Evolutionary conservation across 2,329 filamentous ascomycete genomes (phyloP), one percentile per base, ranked within the genome.

Genomic region (Amauroascus verrucosus): DNA sequence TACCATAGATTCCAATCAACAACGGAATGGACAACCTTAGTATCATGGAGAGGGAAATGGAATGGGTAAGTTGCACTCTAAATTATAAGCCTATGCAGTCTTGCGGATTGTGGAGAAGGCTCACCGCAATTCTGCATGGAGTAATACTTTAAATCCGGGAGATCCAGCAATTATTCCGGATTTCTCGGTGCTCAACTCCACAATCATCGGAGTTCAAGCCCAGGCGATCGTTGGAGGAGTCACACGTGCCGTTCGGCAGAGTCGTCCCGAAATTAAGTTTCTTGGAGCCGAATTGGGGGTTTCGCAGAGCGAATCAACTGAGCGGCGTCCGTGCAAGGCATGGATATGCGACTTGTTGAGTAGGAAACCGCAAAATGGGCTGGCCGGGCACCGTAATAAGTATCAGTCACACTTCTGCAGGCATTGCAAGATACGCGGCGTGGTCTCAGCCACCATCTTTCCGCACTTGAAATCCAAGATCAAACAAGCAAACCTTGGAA

Each of bases 201-300:
- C 8, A 14, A n/a, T 22, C 1, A 24, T 35, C 22, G 47, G 35
- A 41, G 47, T 41, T 49, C 2, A 16, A 47, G n/a, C 33, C 28
- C 26, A 45, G 8, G 13, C 41, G 3, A 24, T 35, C 16, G 16
- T 24, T 16, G 6, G 16, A 1, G 16, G 7, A 22, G 11, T 24
- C n/a, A 20, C 35, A 40, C 41, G 47, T 49, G 47, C 22, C 45
- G 30, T 28, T 49, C 47, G 47, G 47, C 22, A 49, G n/a, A 30
- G 4, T 18, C 20, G 18, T 28, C 28, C 47, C 47, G 47, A 6
- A n/a, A 18, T 49, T 37, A 49, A 30, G 22, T 22, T 49, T 49
- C 35, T 16, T 16, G 24, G 18, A 47, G 16, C 4, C 28, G 18
- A 14, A 18, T 18, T 41, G n/a, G 3, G 28, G 18, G 22, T 30